phyloP scores from a whole-genome alignment of 1,139 yeast species.

The Pichia sp. region DNA sequence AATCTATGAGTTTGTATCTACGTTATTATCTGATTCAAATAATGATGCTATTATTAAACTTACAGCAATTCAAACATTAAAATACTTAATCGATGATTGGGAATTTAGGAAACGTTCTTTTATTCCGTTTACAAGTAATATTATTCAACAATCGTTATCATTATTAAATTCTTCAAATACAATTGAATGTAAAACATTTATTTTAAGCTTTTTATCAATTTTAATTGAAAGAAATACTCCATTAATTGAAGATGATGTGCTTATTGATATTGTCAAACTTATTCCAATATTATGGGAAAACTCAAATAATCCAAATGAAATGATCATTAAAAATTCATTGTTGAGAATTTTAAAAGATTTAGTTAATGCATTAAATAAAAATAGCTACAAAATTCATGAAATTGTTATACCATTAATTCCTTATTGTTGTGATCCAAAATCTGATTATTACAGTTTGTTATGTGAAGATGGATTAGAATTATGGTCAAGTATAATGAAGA shows the following conservation, averaged over 20 bases:
- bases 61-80: constrained; percentile 67
- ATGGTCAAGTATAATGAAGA: constrained; percentile 69
- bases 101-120: constrained; percentile 67
- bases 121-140: constrained; percentile 53
- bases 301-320: constrained; percentile 45
- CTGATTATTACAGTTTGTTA: constrained; percentile 56
- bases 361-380: constrained; percentile 55
- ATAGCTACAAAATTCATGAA: constrained; percentile 53
- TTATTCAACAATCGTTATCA: constrained; percentile 43
- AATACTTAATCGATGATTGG: constrained; percentile 75
- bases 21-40: constrained; percentile 35
- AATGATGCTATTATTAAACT: constrained; percentile 72
- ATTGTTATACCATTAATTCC: constrained; percentile 63
- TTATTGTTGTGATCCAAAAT: constrained; percentile 55
- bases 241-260: constrained; percentile 43
- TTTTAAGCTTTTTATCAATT: constrained; percentile 60
- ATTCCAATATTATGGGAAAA: constrained; percentile 74
- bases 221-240: constrained; percentile 64
- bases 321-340: constrained; percentile 66
- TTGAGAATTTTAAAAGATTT: constrained; percentile 63
- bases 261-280: constrained; percentile 48
- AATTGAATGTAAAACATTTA: constrained; percentile 69
- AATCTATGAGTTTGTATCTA: constrained; percentile 51
- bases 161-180: constrained; percentile 43
- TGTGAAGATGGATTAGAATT: constrained; percentile 86